These are phyloP conservation scores for Aspergillus sparsus DNA, from an alignment of 495 filamentous ascomycete genomes.

Conservation along the genomic window DNA sequence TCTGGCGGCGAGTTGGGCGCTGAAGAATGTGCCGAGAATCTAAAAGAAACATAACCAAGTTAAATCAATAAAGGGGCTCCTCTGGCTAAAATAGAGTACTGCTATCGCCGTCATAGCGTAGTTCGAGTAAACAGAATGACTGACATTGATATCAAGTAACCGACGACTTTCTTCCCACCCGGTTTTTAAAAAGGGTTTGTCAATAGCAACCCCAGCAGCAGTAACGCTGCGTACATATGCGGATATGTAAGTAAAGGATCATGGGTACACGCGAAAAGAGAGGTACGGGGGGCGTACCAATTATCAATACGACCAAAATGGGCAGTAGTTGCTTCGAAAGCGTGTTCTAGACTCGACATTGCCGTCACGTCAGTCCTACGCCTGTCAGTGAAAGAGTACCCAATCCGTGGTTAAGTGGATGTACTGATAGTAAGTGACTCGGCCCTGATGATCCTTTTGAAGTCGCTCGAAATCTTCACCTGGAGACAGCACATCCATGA, in stretches of 20 bases:
- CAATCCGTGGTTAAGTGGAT: neutral
- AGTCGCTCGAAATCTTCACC: neutral
- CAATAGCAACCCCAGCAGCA: slow-evolving; percentile 7
- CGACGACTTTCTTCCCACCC: slow-evolving; percentile 16
- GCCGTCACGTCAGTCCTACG: slow-evolving; percentile 8
- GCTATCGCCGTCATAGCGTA: no score
- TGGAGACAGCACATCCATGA: slow-evolving; percentile 3
- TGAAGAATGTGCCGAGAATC: slow-evolving; percentile 58
- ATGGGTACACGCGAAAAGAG: neutral
- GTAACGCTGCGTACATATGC: slow-evolving; percentile 1
- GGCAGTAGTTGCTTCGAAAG: neutral
- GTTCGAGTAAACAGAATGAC: no score
- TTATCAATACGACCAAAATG: slow-evolving; percentile 16
- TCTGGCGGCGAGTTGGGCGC: slow-evolving; percentile 63
- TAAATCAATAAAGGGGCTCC: no score
- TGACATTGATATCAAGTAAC: slow-evolving; percentile 17
- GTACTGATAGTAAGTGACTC: slow-evolving; percentile 1
- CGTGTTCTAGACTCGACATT: neutral
- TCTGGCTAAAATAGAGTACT: no score
- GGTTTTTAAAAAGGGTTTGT: slow-evolving; percentile 18
- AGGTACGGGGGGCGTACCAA: no score
- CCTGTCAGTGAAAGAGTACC: neutral
- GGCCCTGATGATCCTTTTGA: neutral
- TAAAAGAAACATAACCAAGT: neutral
- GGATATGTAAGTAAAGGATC: neutral